Percentiles rank a stretch among this genome's conserved stretches.
These are phyloP conservation scores for Hypoxylon cercidicola DNA, from an alignment of 495 filamentous ascomycete genomes.

Conservation along the genomic window DNA sequence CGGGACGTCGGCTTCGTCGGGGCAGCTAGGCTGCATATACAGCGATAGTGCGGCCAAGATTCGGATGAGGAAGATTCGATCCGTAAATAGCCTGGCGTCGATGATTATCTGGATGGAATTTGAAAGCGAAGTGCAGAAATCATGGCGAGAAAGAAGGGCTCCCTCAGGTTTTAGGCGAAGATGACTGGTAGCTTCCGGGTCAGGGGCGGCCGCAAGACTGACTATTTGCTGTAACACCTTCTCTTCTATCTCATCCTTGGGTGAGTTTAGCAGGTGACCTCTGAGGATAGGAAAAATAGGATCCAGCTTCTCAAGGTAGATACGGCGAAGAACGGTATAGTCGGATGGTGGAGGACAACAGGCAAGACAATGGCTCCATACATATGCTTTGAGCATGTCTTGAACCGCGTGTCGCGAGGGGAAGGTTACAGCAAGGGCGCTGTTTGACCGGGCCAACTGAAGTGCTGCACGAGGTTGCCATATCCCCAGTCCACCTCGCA, in stretches of 20 bases:
- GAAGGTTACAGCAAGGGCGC: slow-evolving; percentile 30
- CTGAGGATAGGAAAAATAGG: slow-evolving; percentile 63
- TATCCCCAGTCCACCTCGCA: slow-evolving; percentile 50
- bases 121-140: slow-evolving; percentile 52
- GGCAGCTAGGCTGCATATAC: slow-evolving; percentile 47
- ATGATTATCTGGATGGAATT: slow-evolving; percentile 46
- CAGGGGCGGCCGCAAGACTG: slow-evolving; percentile 62
- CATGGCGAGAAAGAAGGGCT: slow-evolving; percentile 42
- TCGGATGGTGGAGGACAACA: slow-evolving; percentile 48
- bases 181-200: slow-evolving; percentile 51
- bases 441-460: slow-evolving; percentile 15
- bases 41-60: slow-evolving; percentile 46
- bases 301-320: slow-evolving; percentile 59
- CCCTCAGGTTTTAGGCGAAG: slow-evolving; percentile 42
- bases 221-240: slow-evolving; percentile 56
- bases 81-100: slow-evolving; percentile 46
- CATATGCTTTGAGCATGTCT: slow-evolving; percentile 48
- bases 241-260: slow-evolving; percentile 41
- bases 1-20: slow-evolving; percentile 47
- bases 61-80: slow-evolving; percentile 46
- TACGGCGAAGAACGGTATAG: slow-evolving; percentile 48
- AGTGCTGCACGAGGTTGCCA: slow-evolving; percentile 45
- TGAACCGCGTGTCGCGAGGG: slow-evolving; percentile 44
- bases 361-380: slow-evolving; percentile 49
- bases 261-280: slow-evolving; percentile 5